Evolutionary conservation across 2,329 filamentous ascomycete genomes (phyloP).

Genomic region (Diplodia intermedia): DNA sequence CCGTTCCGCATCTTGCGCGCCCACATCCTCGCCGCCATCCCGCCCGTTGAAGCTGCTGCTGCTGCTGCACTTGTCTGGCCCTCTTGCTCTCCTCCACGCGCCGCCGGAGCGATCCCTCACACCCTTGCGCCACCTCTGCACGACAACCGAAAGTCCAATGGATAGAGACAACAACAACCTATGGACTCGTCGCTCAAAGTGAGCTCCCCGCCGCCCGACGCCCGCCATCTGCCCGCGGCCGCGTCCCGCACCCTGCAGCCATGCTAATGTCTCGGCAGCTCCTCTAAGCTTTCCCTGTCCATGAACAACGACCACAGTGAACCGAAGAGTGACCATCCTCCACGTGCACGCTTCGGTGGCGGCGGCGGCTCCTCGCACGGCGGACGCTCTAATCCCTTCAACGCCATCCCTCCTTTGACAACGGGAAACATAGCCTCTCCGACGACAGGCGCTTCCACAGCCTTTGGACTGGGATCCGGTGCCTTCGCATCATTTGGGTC

Average conservation of each 20-base stretch:
- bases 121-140: constrained; percentile 14
- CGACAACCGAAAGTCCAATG: constrained; percentile 41
- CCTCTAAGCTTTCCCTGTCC: constrained; percentile 89
- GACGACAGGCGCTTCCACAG: constrained; percentile 78
- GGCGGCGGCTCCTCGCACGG: constrained; percentile 74
- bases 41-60: constrained; percentile 29
- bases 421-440: constrained; percentile 73
- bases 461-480: constrained; percentile 92
- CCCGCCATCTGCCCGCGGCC: constrained; percentile 35
- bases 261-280: constrained; percentile 57
- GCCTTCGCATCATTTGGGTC: constrained; percentile 94
- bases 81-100: constrained; percentile 16
- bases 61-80: constrained; percentile 23
- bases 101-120: constrained; percentile 21
- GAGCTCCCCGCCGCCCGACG: constrained; percentile 47
- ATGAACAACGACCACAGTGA: constrained; percentile 65
- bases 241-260: constrained; percentile 34
- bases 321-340: constrained; percentile 59
- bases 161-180: constrained; percentile 54
- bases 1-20: neutral
- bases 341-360: constrained; percentile 75
- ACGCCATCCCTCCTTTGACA: constrained; percentile 73
- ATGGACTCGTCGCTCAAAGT: constrained; percentile 88
- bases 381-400: constrained; percentile 78
- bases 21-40: constrained; percentile 11